Conservation (phyloP, 2,329 filamentous ascomycete species). For the Xylaria sp. region DNA sequence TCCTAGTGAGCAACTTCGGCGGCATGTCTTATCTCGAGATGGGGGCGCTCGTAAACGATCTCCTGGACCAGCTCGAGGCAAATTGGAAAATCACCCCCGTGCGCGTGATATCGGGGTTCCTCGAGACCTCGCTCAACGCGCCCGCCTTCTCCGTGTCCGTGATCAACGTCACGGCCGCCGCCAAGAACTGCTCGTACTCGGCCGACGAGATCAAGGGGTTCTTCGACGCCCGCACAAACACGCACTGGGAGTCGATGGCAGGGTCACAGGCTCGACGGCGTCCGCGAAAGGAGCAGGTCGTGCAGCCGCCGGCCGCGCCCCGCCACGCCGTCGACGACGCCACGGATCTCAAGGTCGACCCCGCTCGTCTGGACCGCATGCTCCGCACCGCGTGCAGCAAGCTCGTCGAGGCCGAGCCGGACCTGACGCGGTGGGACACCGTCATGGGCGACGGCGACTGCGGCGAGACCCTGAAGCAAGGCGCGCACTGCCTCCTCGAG, state of each 20-base stretch:
- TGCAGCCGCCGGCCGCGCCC: slow-evolving; percentile 51
- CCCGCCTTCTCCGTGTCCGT: slow-evolving; percentile 76
- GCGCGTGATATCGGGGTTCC: slow-evolving; percentile 69
- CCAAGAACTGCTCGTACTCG: slow-evolving; percentile 58
- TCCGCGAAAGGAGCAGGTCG: slow-evolving; percentile 56
- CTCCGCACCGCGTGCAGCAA: slow-evolving; percentile 64
- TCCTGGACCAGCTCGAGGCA: slow-evolving; percentile 59
- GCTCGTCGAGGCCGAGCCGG: slow-evolving; percentile 67
- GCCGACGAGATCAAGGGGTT: slow-evolving; percentile 67
- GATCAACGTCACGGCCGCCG: slow-evolving; percentile 65
- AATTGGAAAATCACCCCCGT: slow-evolving; percentile 62
- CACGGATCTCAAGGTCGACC: slow-evolving; percentile 62
- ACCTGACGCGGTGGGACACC: slow-evolving; percentile 71
- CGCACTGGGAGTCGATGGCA: slow-evolving; percentile 63
- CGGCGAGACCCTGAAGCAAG: slow-evolving; percentile 68
- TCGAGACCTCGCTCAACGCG: slow-evolving; percentile 78
- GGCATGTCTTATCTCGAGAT: slow-evolving; percentile 68
- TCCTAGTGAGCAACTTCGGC: slow-evolving; percentile 69
- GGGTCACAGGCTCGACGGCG: slow-evolving; percentile 55
- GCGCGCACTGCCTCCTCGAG: slow-evolving; percentile 60
- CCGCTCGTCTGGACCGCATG: slow-evolving; percentile 62
- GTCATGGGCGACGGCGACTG: slow-evolving; percentile 74
- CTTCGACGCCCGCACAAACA: slow-evolving; percentile 72
- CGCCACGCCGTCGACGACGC: slow-evolving; percentile 52
- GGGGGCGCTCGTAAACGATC: slow-evolving; percentile 63